phyloP scores from a whole-genome alignment of 163 green algal genomes.

The Volvox carteri region DNA sequence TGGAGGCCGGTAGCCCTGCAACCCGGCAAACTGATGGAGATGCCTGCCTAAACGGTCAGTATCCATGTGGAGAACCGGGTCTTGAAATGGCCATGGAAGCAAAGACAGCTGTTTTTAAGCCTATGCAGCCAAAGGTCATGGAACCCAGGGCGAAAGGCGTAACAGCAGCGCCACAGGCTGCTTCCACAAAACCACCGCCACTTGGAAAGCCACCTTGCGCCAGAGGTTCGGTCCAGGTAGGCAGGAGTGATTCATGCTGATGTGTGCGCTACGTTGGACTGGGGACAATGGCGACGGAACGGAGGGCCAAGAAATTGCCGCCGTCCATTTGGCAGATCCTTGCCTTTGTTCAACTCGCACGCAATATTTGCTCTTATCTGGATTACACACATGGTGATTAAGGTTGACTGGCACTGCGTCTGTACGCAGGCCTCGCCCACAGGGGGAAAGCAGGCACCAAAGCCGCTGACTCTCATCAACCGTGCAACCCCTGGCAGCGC shows the following conservation, averaged over 20 bases:
- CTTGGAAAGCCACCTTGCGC: neutral
- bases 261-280: too few species aligned
- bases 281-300: too few species aligned
- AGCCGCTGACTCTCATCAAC: slow-evolving; percentile 1
- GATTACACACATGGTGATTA: too few species aligned
- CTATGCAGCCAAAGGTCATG: neutral
- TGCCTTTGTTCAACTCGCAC: too few species aligned
- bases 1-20: neutral
- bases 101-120: neutral
- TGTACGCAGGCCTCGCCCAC: too few species aligned
- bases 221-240: neutral
- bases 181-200: neutral
- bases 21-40: neutral
- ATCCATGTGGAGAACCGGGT: neutral
- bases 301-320: too few species aligned
- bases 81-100: neutral
- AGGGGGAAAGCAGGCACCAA: neutral
- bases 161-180: neutral
- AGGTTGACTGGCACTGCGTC: too few species aligned
- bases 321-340: too few species aligned
- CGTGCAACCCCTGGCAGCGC: neutral
- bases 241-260: too few species aligned
- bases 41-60: neutral
- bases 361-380: too few species aligned
- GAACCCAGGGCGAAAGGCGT: neutral